phyloP scores from a whole-genome alignment of 805 yeast species.

The Spathaspora boniae region DNA sequence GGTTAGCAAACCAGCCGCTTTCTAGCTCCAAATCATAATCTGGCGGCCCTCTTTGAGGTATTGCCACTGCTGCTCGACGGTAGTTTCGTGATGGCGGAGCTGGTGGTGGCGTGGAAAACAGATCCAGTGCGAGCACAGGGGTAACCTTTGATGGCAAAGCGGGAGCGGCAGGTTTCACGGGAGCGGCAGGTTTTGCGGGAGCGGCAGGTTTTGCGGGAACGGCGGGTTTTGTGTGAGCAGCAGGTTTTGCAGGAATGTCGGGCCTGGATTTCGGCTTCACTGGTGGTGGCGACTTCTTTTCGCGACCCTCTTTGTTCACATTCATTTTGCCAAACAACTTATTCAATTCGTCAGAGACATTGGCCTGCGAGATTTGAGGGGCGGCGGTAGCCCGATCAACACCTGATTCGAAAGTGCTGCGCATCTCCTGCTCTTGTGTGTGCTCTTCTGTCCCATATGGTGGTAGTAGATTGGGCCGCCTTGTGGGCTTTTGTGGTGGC shows the following conservation, averaged over 20 bases:
- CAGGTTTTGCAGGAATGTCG: conserved; percentile 9
- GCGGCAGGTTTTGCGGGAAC: too few species aligned
- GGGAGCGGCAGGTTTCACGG: too few species aligned
- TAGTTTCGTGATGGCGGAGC: conserved; percentile 30
- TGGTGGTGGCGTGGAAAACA: conserved; percentile 24
- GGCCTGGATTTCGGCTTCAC: conserved; percentile 13
- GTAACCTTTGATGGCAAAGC: too few species aligned
- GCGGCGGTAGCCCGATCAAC: too few species aligned
- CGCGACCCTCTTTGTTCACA: conserved; percentile 4
- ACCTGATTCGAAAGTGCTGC: too few species aligned
- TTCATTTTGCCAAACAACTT: conserved; percentile 7
- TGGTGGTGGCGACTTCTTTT: conserved; percentile 1
- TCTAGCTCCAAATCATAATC: conserved; percentile 39
- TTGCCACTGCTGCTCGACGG: conserved; percentile 11
- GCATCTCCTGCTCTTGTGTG: too few species aligned
- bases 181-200: too few species aligned
- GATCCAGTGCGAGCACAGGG: too few species aligned
- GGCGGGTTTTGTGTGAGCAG: conserved; percentile 5
- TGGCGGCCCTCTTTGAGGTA: conserved; percentile 24
- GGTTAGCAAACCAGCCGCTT: conserved; percentile 45
- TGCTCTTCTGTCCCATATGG: too few species aligned
- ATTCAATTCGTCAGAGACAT: conserved; percentile 8
- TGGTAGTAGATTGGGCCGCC: too few species aligned
- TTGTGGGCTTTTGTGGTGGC: too few species aligned
- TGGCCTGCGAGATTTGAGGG: too few species aligned